Percentiles rank a stretch among this genome's conserved stretches.
These are phyloP conservation scores for Kwoniella sp. DNA, from an alignment of 768 basidiomycete genomes.

Conservation along the genomic window DNA sequence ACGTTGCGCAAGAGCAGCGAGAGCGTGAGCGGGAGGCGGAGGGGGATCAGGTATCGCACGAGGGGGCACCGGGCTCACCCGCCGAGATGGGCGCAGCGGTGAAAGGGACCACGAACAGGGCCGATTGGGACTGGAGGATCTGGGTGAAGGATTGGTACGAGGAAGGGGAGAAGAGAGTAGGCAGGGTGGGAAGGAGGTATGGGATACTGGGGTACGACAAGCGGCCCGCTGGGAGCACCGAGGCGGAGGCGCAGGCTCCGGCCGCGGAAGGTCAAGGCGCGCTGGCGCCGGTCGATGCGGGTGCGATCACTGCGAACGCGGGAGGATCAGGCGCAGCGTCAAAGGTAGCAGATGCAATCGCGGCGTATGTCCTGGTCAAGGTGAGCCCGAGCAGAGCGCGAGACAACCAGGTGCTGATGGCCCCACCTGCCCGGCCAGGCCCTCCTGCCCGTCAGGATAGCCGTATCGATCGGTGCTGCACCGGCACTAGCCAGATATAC, in stretches of 20 bases:
- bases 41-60: not conserved
- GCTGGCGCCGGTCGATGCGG: not conserved
- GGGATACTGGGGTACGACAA: constrained; percentile 68
- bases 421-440: constrained; percentile 58
- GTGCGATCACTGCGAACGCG: not conserved
- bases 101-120: not conserved
- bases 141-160: constrained; percentile 62
- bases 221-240: constrained; percentile 2
- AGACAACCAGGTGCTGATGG: not conserved
- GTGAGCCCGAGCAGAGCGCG: constrained; percentile 50
- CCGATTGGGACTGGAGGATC: constrained; percentile 44
- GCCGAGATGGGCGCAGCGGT: not conserved
- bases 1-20: constrained; percentile 1
- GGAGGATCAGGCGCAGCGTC: constrained; percentile 56
- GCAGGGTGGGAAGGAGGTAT: constrained; percentile 68
- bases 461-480: constrained; percentile 65
- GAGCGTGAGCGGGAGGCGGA: constrained; percentile 1
- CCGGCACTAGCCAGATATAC: constrained; percentile 64
- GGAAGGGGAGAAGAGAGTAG: constrained; percentile 70
- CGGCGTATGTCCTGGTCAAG: constrained; percentile 77
- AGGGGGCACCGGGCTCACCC: not conserved
- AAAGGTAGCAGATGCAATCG: constrained; percentile 73
- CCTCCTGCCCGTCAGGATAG: constrained; percentile 67
- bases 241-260: not conserved
- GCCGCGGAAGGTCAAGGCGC: not conserved